Evolutionary conservation across 2,329 filamentous ascomycete genomes (phyloP), one percentile per base, ranked within the genome.

Genomic region (Zymoseptoria tritici): DNA sequence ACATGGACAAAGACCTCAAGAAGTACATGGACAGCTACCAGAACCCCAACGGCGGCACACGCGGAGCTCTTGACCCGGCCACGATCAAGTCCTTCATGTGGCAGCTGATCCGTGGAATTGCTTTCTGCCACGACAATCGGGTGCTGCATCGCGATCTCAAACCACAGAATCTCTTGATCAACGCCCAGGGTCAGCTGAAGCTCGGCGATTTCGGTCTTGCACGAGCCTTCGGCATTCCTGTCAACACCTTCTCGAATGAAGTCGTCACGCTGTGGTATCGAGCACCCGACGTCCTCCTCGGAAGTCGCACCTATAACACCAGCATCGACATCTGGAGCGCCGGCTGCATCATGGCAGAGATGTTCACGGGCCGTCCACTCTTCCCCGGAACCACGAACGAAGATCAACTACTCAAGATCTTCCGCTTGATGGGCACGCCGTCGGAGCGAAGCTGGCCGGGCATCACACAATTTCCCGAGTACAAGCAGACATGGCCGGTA

Each of bases 21-120:
- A 91, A 95, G 73, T 97, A 97, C 77, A 99, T 99, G 94, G 94
- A 99, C 74, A 68, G 64, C 59, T 71, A 72, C 61, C 57, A 62
- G 46, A 66, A 61, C 21, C 67, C 68, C 8, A 90, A 87, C 6
- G 83, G 91, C 60, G 91, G 92, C 70, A 91, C 97, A 68, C 84
- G 91, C 56, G 93, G 94, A 62, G 90, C 91, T 54, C 82, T 99
- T 58, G 92, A 96, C 73, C 89, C 91, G 49, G 79, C 83, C 58
- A 94, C 91, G 58, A 97, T 99, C 83, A 97, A 97, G 79, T 95
- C 91, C 22, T 99, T 97, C 83, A 97, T 97, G 93, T 94, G 93
- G 78, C 94, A 99, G 78, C 85, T 99, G 60, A 88, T 91, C 71
- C 84, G 90, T 67, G 91, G 91, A 57, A 84, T 95, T 65, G 83